Evolutionary conservation across 768 basidiomycete species (phyloP).

Genomic region (Suillus decipiens): DNA sequence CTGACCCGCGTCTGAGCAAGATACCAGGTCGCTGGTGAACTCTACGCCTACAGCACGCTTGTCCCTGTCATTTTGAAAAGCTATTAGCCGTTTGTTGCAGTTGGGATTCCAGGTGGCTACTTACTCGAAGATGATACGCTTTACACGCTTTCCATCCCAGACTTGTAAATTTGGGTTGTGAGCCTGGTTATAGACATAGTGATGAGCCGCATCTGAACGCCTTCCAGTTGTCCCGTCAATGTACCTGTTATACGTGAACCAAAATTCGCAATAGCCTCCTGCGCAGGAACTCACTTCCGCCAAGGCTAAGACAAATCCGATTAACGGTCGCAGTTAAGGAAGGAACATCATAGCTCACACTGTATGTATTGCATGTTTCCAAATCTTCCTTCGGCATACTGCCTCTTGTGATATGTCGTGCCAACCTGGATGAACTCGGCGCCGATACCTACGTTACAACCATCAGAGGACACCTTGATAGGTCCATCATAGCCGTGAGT

Average conservation of each 20-base stretch:
- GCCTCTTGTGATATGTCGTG: background rate
- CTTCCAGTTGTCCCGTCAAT: slow-evolving; percentile 51
- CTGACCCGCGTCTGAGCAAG: slow-evolving; percentile 23
- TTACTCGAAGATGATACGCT: background rate
- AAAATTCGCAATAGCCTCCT: too few relatives aligned
- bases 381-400: background rate
- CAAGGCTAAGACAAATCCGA: slow-evolving; percentile 41
- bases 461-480: background rate
- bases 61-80: background rate
- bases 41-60: slow-evolving; percentile 36
- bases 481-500: background rate
- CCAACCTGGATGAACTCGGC: background rate
- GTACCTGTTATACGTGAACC: slow-evolving; percentile 41
- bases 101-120: background rate
- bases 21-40: slow-evolving; percentile 39
- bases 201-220: slow-evolving; percentile 52
- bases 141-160: background rate
- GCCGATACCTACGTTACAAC: background rate
- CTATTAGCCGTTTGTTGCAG: background rate
- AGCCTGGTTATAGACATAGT: background rate
- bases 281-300: slow-evolving; percentile 43
- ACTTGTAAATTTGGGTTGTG: background rate
- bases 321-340: background rate
- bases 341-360: background rate
- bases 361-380: background rate